These are phyloP conservation scores for Ramichloridium luteum DNA, from an alignment of 2,329 filamentous ascomycete species.

Conservation along the genomic window DNA sequence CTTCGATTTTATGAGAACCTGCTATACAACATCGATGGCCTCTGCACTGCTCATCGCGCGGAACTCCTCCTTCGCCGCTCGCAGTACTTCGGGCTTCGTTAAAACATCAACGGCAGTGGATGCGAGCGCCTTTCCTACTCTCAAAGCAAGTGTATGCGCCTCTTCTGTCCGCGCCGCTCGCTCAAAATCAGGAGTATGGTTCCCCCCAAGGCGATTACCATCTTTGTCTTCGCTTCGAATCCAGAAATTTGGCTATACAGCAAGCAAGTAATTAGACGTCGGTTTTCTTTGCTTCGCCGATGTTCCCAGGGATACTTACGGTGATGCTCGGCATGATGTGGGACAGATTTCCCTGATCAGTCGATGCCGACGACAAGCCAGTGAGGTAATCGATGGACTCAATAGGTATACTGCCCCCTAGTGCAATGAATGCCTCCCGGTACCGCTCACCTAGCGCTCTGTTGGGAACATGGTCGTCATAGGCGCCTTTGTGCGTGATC, in stretches of 20 bases:
- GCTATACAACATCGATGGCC: too few species aligned
- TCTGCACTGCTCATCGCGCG: too few species aligned
- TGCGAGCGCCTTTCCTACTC: conserved; percentile 26
- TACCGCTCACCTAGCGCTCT: conserved; percentile 29
- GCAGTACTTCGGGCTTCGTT: conserved; percentile 14
- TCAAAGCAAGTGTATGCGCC: conserved; percentile 24
- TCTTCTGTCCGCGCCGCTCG: conserved; percentile 26
- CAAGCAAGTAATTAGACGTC: background rate
- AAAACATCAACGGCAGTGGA: conserved; percentile 28
- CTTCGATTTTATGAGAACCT: too few species aligned
- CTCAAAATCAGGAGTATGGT: conserved; percentile 32
- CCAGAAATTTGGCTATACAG: conserved; percentile 32
- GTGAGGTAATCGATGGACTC: conserved; percentile 31
- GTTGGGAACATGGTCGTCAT: conserved; percentile 46
- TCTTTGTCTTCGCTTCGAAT: conserved; percentile 26
- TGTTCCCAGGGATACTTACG: conserved; percentile 8
- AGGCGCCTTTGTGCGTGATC: conserved; percentile 33
- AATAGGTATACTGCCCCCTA: conserved; percentile 25
- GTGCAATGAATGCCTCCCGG: conserved; percentile 19
- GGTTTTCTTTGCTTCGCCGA: too few species aligned
- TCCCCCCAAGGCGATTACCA: conserved; percentile 23
- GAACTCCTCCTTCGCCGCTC: conserved; percentile 20
- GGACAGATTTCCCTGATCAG: conserved; percentile 48
- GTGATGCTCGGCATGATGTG: conserved; percentile 46
- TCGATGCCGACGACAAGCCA: conserved; percentile 39